Conservation (phyloP, 352 stramenopile genomes). For the Phytophthora megakarya region DNA sequence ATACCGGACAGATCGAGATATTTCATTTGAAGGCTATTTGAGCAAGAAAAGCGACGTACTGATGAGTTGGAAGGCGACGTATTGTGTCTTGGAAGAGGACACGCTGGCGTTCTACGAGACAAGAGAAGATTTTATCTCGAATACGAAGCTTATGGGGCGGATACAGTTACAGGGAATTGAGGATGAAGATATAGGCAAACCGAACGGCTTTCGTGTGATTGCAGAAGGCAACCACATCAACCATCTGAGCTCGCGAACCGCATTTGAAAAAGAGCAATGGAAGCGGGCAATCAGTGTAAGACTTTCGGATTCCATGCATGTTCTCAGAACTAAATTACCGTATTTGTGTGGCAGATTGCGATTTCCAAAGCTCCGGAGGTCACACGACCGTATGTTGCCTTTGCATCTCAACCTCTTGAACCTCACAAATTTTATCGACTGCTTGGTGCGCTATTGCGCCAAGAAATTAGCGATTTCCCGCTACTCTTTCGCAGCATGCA, state of each 20-base stretch:
- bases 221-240: slow-evolving; percentile 73
- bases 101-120: slow-evolving; percentile 82
- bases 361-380: slow-evolving; percentile 59
- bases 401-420: slow-evolving; percentile 75
- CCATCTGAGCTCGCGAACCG: slow-evolving; percentile 75
- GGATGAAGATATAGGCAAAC: slow-evolving; percentile 70
- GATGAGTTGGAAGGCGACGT: slow-evolving; percentile 68
- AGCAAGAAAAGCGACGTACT: slow-evolving; percentile 86
- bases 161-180: slow-evolving; percentile 72
- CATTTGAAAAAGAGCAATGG: slow-evolving; percentile 85
- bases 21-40: slow-evolving; percentile 85
- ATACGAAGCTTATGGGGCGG: slow-evolving; percentile 75
- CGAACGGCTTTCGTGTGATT: slow-evolving; percentile 67
- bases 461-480: slow-evolving; percentile 78
- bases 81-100: slow-evolving; percentile 81
- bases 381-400: slow-evolving; percentile 56
- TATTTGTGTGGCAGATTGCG: slow-evolving; percentile 42
- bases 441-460: slow-evolving; percentile 59
- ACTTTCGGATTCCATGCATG: not conserved
- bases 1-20: slow-evolving; percentile 67
- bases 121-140: slow-evolving; percentile 82
- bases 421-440: slow-evolving; percentile 77
- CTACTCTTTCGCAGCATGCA: slow-evolving; percentile 82
- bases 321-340: not conserved
- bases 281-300: slow-evolving; percentile 69